A percentile compares a stretch with the other conserved stretches of the same genome.
Conservation (phyloP, 1,284 basidiomycete genomes). For the Mycosarcoma maydis region DNA sequence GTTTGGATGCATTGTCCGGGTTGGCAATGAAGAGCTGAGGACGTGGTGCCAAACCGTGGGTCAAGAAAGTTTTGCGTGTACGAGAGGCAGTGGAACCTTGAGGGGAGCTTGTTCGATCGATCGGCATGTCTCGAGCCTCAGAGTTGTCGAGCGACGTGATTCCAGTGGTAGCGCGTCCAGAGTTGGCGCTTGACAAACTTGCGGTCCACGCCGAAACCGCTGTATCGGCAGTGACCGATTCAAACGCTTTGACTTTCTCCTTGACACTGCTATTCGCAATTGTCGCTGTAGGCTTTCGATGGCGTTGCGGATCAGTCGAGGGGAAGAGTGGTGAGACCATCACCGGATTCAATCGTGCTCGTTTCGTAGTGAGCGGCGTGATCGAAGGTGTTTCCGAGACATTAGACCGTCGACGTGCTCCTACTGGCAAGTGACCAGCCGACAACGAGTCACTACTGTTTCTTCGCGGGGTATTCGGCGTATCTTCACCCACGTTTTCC, state of each 20-base stretch:
- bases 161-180: background rate
- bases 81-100: background rate
- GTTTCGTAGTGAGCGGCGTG: slow-evolving; percentile 58
- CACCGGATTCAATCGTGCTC: slow-evolving; percentile 49
- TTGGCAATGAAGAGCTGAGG: slow-evolving; percentile 59
- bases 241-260: slow-evolving; percentile 54
- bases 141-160: background rate
- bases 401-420: slow-evolving; percentile 2
- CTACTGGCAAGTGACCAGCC: no score
- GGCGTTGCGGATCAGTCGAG: slow-evolving; percentile 2
- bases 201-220: slow-evolving; percentile 20
- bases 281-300: background rate
- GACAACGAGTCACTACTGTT: no score
- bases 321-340: slow-evolving; percentile 53
- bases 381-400: slow-evolving; percentile 54
- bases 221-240: slow-evolving; percentile 9
- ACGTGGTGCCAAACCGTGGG: slow-evolving; percentile 50
- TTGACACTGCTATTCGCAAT: slow-evolving; percentile 26
- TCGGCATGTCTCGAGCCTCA: background rate
- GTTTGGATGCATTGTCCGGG: slow-evolving; percentile 26
- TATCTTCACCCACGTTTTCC: background rate
- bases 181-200: slow-evolving; percentile 18
- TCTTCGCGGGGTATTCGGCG: no score
- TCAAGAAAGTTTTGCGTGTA: background rate
- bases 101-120: slow-evolving; percentile 9